Evolutionary conservation across 1,284 basidiomycete genomes (phyloP).

Genomic region (Mrakiaceae sp.): DNA sequence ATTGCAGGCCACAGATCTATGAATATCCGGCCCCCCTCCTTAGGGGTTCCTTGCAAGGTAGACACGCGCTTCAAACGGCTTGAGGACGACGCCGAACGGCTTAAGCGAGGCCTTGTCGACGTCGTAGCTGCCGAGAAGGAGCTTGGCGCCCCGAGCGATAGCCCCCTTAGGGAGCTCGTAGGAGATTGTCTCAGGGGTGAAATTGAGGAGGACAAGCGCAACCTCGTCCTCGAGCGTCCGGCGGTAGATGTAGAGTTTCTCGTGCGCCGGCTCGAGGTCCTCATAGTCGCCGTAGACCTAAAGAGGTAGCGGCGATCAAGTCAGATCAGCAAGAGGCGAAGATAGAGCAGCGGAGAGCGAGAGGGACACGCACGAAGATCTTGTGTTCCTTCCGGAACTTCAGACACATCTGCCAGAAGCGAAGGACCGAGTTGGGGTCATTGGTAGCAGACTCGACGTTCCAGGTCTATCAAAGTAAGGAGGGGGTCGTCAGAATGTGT

Average conservation of each 20-base stretch:
- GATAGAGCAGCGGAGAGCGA: neutral
- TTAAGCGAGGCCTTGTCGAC: too few relatives aligned
- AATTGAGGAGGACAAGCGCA: slow-evolving; percentile 29
- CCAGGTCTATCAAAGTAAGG: neutral
- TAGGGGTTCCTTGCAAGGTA: too few relatives aligned
- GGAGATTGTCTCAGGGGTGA: slow-evolving; percentile 5
- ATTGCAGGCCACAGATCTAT: too few relatives aligned
- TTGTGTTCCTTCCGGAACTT: slow-evolving; percentile 29
- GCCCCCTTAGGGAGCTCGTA: neutral
- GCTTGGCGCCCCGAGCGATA: too few relatives aligned
- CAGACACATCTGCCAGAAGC: slow-evolving; percentile 30
- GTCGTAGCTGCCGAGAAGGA: too few relatives aligned
- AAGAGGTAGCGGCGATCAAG: slow-evolving; percentile 1
- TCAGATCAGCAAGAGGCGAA: neutral
- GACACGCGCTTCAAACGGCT: too few relatives aligned
- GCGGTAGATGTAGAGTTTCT: slow-evolving; percentile 30
- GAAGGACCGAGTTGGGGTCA: slow-evolving; percentile 28
- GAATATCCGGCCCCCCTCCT: too few relatives aligned
- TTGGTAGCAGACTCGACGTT: neutral
- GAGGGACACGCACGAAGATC: slow-evolving; percentile 21
- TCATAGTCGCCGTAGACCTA: slow-evolving; percentile 32
- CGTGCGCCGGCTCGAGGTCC: slow-evolving; percentile 27
- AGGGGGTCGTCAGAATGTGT: neutral
- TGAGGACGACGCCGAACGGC: too few relatives aligned
- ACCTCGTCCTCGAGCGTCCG: slow-evolving; percentile 25